phyloP scores from a whole-genome alignment of 2,329 filamentous ascomycete genomes.

The Penicillium sp. region DNA sequence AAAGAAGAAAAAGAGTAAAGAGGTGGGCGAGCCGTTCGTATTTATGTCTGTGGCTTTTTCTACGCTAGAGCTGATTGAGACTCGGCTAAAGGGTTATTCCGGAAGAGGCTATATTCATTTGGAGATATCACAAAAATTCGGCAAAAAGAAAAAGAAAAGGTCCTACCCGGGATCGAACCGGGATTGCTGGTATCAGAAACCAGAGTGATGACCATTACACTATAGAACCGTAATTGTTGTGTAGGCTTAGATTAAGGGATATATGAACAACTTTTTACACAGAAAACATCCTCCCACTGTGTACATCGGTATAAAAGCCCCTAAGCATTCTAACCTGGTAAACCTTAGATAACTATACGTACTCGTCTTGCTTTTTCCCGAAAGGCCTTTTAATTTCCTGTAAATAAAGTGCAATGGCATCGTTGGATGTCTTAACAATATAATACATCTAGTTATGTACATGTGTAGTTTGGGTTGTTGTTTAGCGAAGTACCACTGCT shows the following conservation, averaged over 20 bases:
- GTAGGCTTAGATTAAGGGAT: not conserved
- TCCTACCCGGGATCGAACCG: conserved; percentile 12
- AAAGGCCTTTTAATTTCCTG: too few relatives aligned
- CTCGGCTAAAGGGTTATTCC: not conserved
- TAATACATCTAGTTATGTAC: not conserved
- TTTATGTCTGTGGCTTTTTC: conserved; percentile 3
- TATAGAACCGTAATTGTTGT: not conserved
- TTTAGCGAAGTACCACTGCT: too few relatives aligned
- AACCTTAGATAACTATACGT: too few relatives aligned
- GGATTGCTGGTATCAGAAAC: conserved; percentile 5
- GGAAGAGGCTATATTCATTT: not conserved
- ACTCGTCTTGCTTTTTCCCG: too few relatives aligned
- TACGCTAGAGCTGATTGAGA: conserved; percentile 9
- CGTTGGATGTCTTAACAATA: too few relatives aligned
- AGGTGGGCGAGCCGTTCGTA: not conserved
- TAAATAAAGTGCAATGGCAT: too few relatives aligned
- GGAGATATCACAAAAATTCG: not conserved
- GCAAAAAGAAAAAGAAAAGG: not conserved
- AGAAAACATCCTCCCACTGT: too few relatives aligned
- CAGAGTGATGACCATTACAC: conserved; percentile 1
- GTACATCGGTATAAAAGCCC: too few relatives aligned
- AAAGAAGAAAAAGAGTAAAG: conserved; percentile 7
- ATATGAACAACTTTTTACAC: not conserved
- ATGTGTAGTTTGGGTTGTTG: not conserved
- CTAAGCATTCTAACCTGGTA: too few relatives aligned